A percentile compares a stretch with the other conserved stretches of the same genome.
Evolutionary conservation across 1,139 yeast species (phyloP).

Genomic region (Magnusiomyces suaveolens): DNA sequence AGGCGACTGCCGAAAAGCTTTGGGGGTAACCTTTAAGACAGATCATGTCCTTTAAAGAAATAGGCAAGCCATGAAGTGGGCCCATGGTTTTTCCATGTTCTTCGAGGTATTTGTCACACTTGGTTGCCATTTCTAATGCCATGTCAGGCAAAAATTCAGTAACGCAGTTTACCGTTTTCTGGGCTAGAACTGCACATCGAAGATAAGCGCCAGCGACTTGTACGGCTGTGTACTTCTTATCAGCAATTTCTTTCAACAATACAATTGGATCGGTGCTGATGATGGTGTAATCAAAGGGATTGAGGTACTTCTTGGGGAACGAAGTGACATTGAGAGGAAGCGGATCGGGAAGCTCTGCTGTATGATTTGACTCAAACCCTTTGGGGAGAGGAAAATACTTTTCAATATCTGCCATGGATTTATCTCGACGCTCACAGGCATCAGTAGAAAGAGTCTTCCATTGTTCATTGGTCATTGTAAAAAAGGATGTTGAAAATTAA

Average conservation of each 20-base stretch:
- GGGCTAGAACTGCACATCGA: slow-evolving; percentile 49
- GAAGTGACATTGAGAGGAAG: slow-evolving; percentile 25
- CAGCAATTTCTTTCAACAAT: slow-evolving; percentile 36
- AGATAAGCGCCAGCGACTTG: slow-evolving; percentile 44
- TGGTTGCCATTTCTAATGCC: slow-evolving; percentile 35
- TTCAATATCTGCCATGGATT: slow-evolving; percentile 24
- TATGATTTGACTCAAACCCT: slow-evolving; percentile 19
- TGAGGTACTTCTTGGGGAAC: slow-evolving; percentile 21
- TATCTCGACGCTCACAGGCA: slow-evolving; percentile 22
- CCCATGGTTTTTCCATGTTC: slow-evolving; percentile 37
- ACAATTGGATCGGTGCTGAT: slow-evolving; percentile 26
- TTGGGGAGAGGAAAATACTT: slow-evolving; percentile 22
- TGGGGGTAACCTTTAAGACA: slow-evolving; percentile 38
- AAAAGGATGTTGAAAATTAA: no score
- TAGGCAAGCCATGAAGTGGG: slow-evolving; percentile 49
- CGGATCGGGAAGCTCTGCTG: slow-evolving; percentile 22
- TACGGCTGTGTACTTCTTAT: slow-evolving; percentile 38
- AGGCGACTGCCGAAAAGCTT: slow-evolving; percentile 35
- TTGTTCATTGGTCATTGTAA: background rate
- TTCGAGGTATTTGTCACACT: slow-evolving; percentile 36
- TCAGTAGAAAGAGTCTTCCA: slow-evolving; percentile 5
- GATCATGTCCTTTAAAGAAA: slow-evolving; percentile 33
- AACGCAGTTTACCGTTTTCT: slow-evolving; percentile 40
- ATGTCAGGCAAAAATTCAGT: slow-evolving; percentile 28
- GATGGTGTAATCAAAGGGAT: slow-evolving; percentile 24